A percentile compares a stretch with the other conserved stretches of the same genome.
Evolutionary conservation across 2,329 filamentous ascomycete genomes (phyloP).

Genomic region (Arthroderma uncinatum): DNA sequence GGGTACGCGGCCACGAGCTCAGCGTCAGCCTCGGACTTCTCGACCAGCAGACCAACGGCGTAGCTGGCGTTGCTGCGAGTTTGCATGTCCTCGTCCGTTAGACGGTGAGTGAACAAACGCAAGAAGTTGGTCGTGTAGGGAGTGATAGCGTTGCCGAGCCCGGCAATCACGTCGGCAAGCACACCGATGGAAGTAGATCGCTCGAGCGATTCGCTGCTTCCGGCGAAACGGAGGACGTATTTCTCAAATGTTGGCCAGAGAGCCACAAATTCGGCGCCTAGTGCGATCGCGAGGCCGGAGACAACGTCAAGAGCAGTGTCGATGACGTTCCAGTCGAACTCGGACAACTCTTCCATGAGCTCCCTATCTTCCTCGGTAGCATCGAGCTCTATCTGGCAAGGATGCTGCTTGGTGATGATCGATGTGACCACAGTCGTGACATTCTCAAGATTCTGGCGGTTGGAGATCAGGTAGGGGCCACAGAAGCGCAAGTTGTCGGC

Average conservation of each 20-base stretch:
- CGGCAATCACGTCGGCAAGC: constrained; percentile 78
- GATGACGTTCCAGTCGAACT: constrained; percentile 95
- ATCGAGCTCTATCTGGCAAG: constrained; percentile 82
- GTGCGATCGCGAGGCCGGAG: constrained; percentile 68
- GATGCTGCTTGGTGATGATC: constrained; percentile 80
- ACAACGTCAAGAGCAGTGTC: constrained; percentile 90
- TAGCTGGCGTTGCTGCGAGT: constrained; percentile 94
- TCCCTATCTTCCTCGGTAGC: constrained; percentile 66
- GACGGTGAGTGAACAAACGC: constrained; percentile 70
- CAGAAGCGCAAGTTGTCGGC: constrained; percentile 83
- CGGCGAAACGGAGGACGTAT: constrained; percentile 75
- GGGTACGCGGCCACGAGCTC: constrained; percentile 65
- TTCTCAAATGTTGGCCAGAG: constrained; percentile 96
- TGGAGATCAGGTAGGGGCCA: constrained; percentile 71
- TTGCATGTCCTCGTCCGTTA: constrained; percentile 80
- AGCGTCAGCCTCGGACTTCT: constrained; percentile 63
- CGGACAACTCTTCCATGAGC: constrained; percentile 68
- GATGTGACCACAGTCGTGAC: constrained; percentile 63
- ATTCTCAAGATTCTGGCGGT: constrained; percentile 62
- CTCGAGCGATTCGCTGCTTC: constrained; percentile 75
- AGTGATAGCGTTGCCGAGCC: constrained; percentile 71
- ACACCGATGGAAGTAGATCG: constrained; percentile 83
- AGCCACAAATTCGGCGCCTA: constrained; percentile 71
- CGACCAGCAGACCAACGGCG: constrained; percentile 72
- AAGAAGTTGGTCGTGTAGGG: constrained; percentile 67